phyloP scores from a whole-genome alignment of 768 basidiomycete species.

The Mycena polygramma region DNA sequence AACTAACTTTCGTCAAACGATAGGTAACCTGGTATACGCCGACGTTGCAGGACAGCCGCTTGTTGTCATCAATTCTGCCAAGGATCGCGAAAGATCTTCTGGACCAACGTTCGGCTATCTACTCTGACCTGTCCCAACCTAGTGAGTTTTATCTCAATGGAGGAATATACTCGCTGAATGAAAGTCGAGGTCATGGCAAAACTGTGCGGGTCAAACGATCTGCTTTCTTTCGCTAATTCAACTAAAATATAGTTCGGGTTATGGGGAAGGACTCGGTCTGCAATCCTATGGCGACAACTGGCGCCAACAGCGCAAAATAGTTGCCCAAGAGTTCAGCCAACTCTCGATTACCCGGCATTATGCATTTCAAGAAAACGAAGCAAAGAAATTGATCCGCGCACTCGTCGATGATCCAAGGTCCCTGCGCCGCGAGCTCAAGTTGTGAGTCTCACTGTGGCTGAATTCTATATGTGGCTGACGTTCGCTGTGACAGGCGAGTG shows the following conservation, averaged over 20 bases:
- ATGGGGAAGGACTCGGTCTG: background rate
- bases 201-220: background rate
- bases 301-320: constrained; percentile 24
- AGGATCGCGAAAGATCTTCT: constrained; percentile 5
- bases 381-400: background rate
- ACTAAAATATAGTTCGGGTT: background rate
- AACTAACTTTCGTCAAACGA: background rate
- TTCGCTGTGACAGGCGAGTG: background rate
- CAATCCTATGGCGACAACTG: constrained; percentile 15
- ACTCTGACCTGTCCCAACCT: constrained; percentile 16
- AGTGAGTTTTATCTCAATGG: background rate
- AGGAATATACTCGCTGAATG: background rate
- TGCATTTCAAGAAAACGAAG: constrained; percentile 3
- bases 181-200: constrained; percentile 2
- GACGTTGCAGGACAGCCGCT: constrained; percentile 1
- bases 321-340: constrained; percentile 13
- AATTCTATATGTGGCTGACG: too few relatives aligned
- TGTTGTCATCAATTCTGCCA: constrained; percentile 8
- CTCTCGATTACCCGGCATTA: background rate
- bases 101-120: constrained; percentile 6
- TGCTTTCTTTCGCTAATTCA: too few relatives aligned
- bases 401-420: background rate
- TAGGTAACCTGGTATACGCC: constrained; percentile 1
- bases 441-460: background rate
- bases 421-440: background rate